phyloP scores from a whole-genome alignment of 2,329 filamentous ascomycete genomes.

The Xylariaceae sp. region DNA sequence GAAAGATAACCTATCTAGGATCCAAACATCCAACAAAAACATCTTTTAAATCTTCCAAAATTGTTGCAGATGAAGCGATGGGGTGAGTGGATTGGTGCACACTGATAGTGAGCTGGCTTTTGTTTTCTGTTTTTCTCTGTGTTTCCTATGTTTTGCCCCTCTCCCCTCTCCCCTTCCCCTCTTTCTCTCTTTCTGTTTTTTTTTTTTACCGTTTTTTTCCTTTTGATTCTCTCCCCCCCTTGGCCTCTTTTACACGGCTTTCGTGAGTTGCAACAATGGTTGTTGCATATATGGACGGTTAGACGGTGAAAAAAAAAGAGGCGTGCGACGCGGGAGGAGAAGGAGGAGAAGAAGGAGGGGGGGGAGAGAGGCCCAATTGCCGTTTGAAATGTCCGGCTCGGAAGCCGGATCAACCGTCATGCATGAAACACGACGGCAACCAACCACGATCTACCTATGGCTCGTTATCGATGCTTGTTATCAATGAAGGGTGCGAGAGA shows the following conservation, averaged over 20 bases:
- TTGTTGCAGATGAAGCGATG: neutral
- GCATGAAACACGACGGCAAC: slow-evolving; percentile 6
- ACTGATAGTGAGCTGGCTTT: too few relatives aligned
- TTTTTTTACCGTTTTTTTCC: neutral
- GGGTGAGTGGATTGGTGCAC: neutral
- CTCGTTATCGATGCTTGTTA: too few relatives aligned
- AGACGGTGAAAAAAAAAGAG: slow-evolving; percentile 15
- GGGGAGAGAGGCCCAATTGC: slow-evolving; percentile 10
- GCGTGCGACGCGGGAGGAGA: too few relatives aligned
- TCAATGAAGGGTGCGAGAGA: neutral
- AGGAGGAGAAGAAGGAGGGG: too few relatives aligned
- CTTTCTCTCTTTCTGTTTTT: neutral
- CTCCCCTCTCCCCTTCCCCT: too few relatives aligned
- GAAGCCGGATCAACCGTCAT: slow-evolving; percentile 14
- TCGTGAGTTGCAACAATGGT: slow-evolving; percentile 1
- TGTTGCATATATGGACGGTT: slow-evolving; percentile 14
- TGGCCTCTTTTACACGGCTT: slow-evolving; percentile 17
- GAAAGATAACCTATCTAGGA: too few relatives aligned
- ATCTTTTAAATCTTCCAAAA: neutral
- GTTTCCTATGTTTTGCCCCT: too few relatives aligned
- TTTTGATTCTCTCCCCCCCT: neutral
- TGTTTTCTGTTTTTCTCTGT: too few relatives aligned
- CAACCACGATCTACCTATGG: slow-evolving; percentile 2
- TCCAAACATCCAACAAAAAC: too few relatives aligned
- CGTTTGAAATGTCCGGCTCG: slow-evolving; percentile 6